Evolutionary conservation across 169 alveolate species (phyloP).

Genomic region (Eimeria maxima): DNA sequence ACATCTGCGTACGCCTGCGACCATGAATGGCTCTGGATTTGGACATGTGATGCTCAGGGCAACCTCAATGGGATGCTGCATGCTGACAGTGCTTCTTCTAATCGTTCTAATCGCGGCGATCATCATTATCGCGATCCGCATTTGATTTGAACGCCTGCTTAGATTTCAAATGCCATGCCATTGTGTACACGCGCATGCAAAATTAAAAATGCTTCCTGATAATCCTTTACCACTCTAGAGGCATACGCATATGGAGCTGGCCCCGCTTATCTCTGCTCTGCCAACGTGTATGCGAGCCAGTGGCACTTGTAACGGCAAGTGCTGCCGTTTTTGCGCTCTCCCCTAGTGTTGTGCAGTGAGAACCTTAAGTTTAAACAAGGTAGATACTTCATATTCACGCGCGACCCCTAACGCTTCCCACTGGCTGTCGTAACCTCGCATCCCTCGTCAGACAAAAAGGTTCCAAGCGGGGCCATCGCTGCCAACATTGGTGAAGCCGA

Average conservation of each 20-base stretch:
- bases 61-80: conserved; percentile 65
- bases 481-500: conserved; percentile 44
- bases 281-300: conserved; percentile 9
- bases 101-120: conserved; percentile 39
- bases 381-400: not conserved
- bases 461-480: not conserved
- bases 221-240: not conserved
- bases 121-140: conserved; percentile 34
- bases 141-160: conserved; percentile 14
- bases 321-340: conserved; percentile 15
- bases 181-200: not conserved
- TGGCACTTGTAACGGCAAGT: conserved; percentile 19
- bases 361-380: conserved; percentile 2
- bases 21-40: not conserved
- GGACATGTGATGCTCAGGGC: conserved; percentile 38
- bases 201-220: not conserved
- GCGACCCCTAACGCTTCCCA: conserved; percentile 23
- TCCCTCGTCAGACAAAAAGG: conserved; percentile 70
- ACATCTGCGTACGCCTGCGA: not conserved
- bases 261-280: not conserved
- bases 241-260: not conserved
- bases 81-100: conserved; percentile 1
- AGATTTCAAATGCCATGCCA: not conserved
- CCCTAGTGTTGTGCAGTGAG: not conserved
- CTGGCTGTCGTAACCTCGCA: conserved; percentile 19